A percentile compares a stretch with the other conserved stretches of the same genome.
These are phyloP conservation scores for Geum urbanum DNA, from an alignment of 306 rosid genomes.

Conservation along the genomic window DNA sequence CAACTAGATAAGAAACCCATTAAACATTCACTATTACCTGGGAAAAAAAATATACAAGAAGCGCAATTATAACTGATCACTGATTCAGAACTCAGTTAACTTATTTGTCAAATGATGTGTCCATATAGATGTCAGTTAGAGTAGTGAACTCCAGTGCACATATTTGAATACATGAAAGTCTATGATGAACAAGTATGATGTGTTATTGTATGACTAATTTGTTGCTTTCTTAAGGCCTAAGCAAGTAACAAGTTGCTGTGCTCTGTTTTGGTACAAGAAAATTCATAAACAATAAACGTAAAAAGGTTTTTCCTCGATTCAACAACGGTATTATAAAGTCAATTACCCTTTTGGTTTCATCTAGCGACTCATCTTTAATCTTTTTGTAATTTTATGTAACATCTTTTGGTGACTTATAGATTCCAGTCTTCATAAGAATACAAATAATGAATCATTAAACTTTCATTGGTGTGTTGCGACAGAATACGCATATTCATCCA, in stretches of 20 bases:
- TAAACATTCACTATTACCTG: not conserved
- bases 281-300: not conserved
- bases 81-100: not conserved
- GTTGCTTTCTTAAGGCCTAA: not conserved
- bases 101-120: not conserved
- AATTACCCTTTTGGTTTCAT: not conserved
- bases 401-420: no score
- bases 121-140: not conserved
- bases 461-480: slow-evolving; percentile 34
- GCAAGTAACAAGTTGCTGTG: not conserved
- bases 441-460: slow-evolving; percentile 2
- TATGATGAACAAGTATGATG: not conserved
- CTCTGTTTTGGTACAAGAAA: not conserved
- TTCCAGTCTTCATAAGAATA: not conserved
- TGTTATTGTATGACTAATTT: not conserved
- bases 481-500: slow-evolving; percentile 95
- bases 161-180: not conserved
- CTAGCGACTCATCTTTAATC: not conserved
- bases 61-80: not conserved
- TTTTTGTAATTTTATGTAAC: no score
- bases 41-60: not conserved
- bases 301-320: slow-evolving; percentile 1
- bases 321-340: not conserved
- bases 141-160: not conserved
- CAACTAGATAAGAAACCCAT: slow-evolving; percentile 1